Percentiles rank a stretch among this genome's conserved stretches.
phyloP scores from a whole-genome alignment of 177 flowering plant species.

The Vitis hybrid region DNA sequence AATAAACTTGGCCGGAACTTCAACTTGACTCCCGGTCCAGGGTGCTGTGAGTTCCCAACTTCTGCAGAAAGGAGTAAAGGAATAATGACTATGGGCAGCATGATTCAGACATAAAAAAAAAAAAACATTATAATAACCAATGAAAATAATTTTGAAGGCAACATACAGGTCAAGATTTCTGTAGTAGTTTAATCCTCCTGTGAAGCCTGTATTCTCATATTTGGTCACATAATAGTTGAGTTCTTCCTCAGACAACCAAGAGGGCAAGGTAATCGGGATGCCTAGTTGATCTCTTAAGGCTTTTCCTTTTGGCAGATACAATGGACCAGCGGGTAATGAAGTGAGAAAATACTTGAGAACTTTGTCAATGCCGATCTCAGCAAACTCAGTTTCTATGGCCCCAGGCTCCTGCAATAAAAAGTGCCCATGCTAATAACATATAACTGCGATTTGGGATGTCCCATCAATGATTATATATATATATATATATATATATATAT shows the following conservation, averaged over 20 bases:
- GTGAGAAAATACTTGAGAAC: conserved; percentile 37
- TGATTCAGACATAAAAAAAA: too few relatives aligned
- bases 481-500: too few relatives aligned
- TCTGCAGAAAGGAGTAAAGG: conserved; percentile 28
- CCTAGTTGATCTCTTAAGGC: conserved; percentile 24
- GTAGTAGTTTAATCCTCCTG: conserved; percentile 58
- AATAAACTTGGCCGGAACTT: conserved; percentile 62
- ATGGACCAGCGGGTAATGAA: conserved; percentile 42
- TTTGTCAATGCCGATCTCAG: conserved; percentile 33
- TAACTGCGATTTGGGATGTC: too few relatives aligned
- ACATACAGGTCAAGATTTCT: conserved; percentile 32
- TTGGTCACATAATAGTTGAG: conserved; percentile 35
- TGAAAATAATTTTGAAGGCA: not conserved
- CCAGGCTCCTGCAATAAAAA: conserved; percentile 50
- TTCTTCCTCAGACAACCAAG: conserved; percentile 56
- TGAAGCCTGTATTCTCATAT: conserved; percentile 52
- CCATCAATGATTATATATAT: too few relatives aligned
- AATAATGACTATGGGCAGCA: too few relatives aligned
- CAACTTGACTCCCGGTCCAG: conserved; percentile 45
- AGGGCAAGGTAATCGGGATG: conserved; percentile 34
- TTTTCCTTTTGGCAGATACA: conserved; percentile 42
- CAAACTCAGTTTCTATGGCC: conserved; percentile 57
- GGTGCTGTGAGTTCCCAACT: conserved; percentile 63
- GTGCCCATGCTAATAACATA: not conserved
- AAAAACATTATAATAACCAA: too few relatives aligned